Percentiles rank a stretch among this genome's conserved stretches.
Conservation (phyloP, 2,329 filamentous ascomycete species). For the Penicillium sp. region DNA sequence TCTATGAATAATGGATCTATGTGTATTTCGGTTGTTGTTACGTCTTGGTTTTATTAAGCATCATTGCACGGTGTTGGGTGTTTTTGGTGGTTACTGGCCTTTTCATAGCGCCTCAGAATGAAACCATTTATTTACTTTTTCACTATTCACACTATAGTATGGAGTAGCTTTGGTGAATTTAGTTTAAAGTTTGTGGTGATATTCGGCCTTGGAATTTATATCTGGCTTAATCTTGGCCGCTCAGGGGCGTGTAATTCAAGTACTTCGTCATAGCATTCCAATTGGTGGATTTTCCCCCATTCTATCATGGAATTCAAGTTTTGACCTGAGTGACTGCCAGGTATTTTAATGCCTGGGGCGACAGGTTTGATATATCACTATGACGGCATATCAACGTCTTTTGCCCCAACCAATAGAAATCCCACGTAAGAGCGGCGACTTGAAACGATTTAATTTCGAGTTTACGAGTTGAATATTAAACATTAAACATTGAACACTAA, state of each 20-base stretch:
- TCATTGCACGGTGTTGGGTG: constrained; percentile 5
- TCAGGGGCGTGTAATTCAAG: neutral
- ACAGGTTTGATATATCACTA: constrained; percentile 1
- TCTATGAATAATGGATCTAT: constrained; percentile 30
- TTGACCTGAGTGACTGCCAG: neutral
- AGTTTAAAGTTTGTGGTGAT: neutral
- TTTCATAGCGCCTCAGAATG: constrained; percentile 1
- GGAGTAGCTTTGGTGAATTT: neutral
- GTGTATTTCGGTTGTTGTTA: neutral
- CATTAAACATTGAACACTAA: neutral
- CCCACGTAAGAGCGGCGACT: neutral
- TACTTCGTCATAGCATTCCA: neutral
- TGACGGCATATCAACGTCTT: constrained; percentile 12
- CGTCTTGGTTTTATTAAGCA: neutral
- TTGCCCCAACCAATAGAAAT: neutral
- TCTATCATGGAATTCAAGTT: too few relatives aligned
- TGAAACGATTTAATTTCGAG: neutral
- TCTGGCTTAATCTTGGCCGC: neutral
- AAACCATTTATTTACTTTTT: neutral
- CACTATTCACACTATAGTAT: neutral
- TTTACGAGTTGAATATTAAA: neutral
- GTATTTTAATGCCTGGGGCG: neutral
- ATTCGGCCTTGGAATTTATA: neutral
- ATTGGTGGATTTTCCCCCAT: neutral
- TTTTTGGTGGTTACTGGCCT: neutral